Evolutionary conservation across 2,329 filamentous ascomycete genomes (phyloP).

Genomic region (Microdochium paspali): DNA sequence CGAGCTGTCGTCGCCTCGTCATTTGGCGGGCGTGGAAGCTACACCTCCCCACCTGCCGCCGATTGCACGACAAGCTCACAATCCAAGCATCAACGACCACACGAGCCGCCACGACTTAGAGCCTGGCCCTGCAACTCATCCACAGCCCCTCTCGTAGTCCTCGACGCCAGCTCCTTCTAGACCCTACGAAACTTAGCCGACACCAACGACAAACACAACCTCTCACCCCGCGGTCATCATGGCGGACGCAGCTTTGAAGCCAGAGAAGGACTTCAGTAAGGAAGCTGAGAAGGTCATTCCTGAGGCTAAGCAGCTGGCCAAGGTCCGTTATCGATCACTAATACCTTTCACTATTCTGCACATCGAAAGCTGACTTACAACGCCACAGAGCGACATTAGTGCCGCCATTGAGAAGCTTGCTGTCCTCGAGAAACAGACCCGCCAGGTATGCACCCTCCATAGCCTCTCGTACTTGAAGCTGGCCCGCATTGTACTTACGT

Average conservation of each 20-base stretch:
- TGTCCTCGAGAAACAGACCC: conserved; percentile 87
- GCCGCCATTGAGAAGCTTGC: conserved; percentile 90
- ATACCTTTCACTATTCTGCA: conserved; percentile 6
- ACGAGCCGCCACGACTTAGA: not conserved
- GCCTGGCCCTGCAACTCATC: not conserved
- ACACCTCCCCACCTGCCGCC: conserved; percentile 3
- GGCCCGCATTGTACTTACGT: conserved; percentile 3
- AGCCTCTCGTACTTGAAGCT: not conserved
- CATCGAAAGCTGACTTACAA: conserved; percentile 2
- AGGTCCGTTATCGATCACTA: conserved; percentile 42
- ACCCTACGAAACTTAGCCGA: not conserved
- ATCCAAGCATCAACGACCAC: conserved; percentile 3
- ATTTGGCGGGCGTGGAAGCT: conserved; percentile 3
- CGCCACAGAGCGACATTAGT: conserved; percentile 62
- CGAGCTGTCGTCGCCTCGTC: conserved; percentile 15
- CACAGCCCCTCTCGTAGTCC: not conserved
- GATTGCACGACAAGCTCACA: too few species aligned
- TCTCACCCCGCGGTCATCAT: conserved; percentile 38
- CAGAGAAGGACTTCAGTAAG: conserved; percentile 98
- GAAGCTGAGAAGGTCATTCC: conserved; percentile 88
- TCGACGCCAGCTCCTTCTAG: not conserved
- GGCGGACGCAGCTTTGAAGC: conserved; percentile 78
- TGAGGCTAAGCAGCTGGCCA: conserved; percentile 81
- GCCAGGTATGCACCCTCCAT: conserved; percentile 56
- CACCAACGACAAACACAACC: not conserved